Conservation (phyloP, 306 rosid genomes). For the Vigna radiata region DNA sequence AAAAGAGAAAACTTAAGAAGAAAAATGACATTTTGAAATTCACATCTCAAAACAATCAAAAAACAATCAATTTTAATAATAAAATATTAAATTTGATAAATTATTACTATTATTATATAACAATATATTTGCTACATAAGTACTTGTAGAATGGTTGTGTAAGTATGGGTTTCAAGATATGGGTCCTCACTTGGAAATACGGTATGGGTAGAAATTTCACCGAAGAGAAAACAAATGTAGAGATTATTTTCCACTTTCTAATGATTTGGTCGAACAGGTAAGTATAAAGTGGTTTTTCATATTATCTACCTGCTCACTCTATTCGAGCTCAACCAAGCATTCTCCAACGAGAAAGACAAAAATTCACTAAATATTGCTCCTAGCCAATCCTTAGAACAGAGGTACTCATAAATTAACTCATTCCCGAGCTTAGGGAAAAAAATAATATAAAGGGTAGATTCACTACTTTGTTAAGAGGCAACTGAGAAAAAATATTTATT, state of each 20-base stretch:
- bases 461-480: neutral
- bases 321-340: neutral
- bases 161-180: no score
- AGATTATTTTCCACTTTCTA: neutral
- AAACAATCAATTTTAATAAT: no score
- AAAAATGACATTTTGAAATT: no score
- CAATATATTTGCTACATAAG: no score
- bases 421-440: no score
- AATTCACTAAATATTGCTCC: neutral
- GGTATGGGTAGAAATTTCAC: neutral
- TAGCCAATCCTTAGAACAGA: no score
- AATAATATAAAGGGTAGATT: neutral
- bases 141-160: neutral
- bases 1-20: neutral
- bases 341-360: neutral
- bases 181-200: neutral
- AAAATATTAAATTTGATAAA: no score
- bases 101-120: no score
- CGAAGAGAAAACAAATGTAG: neutral
- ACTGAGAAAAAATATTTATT: conserved; percentile 6
- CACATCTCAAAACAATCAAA: no score
- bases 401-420: neutral
- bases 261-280: neutral
- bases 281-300: neutral
- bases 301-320: neutral